Evolutionary conservation across 441 rosid genomes (phyloP).

Genomic region (Adansonia madagascariensis): DNA sequence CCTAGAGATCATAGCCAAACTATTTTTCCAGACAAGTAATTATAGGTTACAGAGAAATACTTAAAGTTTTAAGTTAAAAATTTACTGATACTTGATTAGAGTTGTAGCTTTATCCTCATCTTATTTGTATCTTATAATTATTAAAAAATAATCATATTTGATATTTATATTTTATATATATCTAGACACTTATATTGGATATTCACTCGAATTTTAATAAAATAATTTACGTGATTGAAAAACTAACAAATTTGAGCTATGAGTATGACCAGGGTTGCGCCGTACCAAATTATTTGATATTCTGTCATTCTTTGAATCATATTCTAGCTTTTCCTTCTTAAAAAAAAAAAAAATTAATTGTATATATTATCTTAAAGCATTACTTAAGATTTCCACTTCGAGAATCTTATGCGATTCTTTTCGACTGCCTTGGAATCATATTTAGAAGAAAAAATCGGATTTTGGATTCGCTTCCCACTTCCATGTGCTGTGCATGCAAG

Average conservation of each 20-base stretch:
- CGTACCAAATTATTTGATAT: not conserved
- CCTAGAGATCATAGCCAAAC: not conserved
- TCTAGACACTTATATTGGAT: too few species aligned
- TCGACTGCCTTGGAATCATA: not conserved
- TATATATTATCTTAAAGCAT: not conserved
- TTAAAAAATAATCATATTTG: not conserved
- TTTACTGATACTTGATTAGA: not conserved
- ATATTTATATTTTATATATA: not conserved
- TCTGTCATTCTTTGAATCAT: not conserved
- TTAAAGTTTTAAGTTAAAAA: not conserved
- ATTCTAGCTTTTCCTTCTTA: not conserved
- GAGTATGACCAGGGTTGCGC: not conserved
- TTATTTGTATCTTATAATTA: not conserved
- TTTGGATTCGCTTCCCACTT: not conserved
- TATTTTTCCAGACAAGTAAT: not conserved
- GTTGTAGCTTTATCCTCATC: not conserved
- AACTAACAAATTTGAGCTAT: not conserved
- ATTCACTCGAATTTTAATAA: too few species aligned
- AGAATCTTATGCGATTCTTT: not conserved
- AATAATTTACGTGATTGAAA: not conserved
- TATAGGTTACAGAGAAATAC: not conserved
- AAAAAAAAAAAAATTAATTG: not conserved
- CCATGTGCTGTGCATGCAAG: conserved; percentile 3
- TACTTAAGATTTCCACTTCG: not conserved
- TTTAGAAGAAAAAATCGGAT: not conserved